Evolutionary conservation across 345 rosid genomes (phyloP), one percentile per base, ranked within the genome.

Genomic region (Jatropha curcas): DNA sequence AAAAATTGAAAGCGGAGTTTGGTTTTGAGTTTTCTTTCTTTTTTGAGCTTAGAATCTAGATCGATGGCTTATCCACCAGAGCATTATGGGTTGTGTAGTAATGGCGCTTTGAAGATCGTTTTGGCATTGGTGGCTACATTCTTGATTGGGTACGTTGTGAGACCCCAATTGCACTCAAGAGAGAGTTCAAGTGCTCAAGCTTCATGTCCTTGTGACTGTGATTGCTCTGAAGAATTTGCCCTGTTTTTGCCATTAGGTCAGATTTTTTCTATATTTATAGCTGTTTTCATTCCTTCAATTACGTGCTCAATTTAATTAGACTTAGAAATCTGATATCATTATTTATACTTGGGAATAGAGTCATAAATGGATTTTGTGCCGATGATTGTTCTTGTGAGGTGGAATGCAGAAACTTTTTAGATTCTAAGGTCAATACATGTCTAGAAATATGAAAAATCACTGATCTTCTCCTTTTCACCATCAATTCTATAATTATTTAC

Each of bases 131-230:
- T 74, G 52, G 74, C 77, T 66, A 67, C 76, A 37, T 68, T 73
- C 60, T 71, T 68, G 60, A 66, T 75, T 61, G 77, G 73, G 28
- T 78, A 66, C 79, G 64, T 57, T 34, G 55, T 77, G 37, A 71
- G 79, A 30, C 74, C 79, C 24, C 68, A 68, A 25, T 33, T 56
- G 30, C 51, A 34, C 72, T 74, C 73, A 19, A 76, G 43, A 58
- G 51, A 61, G 17, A 77, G 35, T 34, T 69, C 83, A 65, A 73
- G 39, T 60, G 70, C 35, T 72, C 65, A 53, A 39, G 57, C 65
- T 67, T 67, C 81, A 4, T 81, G 84, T 60, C 60, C 73, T 35
- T 85, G 88, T 77, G 67, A 37, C 41, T 85, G 88, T 62, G 79
- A 77, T 65, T 83, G 86, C 70, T 62, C 64, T 64, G 72, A 78